phyloP scores from a whole-genome alignment of 2,329 filamentous ascomycete species.

The Venturia asperata region DNA sequence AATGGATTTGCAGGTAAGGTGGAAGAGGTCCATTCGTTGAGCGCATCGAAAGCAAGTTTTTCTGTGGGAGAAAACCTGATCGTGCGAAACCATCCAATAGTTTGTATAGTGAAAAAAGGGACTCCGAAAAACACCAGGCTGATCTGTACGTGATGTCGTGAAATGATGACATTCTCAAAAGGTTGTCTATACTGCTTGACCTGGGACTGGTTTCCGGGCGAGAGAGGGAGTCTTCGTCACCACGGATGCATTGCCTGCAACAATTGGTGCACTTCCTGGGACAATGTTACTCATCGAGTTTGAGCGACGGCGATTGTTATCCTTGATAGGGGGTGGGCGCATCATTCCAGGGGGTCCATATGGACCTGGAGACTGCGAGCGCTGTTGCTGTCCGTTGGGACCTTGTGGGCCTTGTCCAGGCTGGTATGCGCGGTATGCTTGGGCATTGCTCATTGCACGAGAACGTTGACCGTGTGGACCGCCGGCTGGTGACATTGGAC shows the following conservation, averaged over 20 bases:
- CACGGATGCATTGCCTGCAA: neutral
- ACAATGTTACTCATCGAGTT: conserved; percentile 32
- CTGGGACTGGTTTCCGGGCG: conserved; percentile 17
- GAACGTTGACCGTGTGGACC: conserved; percentile 23
- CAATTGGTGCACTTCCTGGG: neutral
- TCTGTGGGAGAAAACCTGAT: neutral
- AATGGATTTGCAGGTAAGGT: neutral
- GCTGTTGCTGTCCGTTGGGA: conserved; percentile 23
- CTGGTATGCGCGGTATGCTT: conserved; percentile 25
- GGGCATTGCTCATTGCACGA: conserved; percentile 34
- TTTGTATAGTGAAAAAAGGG: neutral
- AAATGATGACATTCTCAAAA: neutral
- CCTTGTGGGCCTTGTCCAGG: conserved; percentile 18
- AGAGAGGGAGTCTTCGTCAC: neutral
- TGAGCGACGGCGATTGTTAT: conserved; percentile 31
- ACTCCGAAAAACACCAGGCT: neutral
- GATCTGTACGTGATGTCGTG: neutral
- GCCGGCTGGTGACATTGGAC: conserved; percentile 18
- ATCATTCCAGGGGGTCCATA: conserved; percentile 29
- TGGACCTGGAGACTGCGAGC: conserved; percentile 35
- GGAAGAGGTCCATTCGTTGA: conserved; percentile 3
- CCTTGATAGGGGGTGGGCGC: conserved; percentile 22
- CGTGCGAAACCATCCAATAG: conserved; percentile 10
- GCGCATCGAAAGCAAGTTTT: neutral
- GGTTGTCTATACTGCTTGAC: conserved; percentile 10